A percentile compares a stretch with the other conserved stretches of the same genome.
These are phyloP conservation scores for Fusarium nematophilum DNA, from an alignment of 2,329 filamentous ascomycete genomes.

Conservation along the genomic window DNA sequence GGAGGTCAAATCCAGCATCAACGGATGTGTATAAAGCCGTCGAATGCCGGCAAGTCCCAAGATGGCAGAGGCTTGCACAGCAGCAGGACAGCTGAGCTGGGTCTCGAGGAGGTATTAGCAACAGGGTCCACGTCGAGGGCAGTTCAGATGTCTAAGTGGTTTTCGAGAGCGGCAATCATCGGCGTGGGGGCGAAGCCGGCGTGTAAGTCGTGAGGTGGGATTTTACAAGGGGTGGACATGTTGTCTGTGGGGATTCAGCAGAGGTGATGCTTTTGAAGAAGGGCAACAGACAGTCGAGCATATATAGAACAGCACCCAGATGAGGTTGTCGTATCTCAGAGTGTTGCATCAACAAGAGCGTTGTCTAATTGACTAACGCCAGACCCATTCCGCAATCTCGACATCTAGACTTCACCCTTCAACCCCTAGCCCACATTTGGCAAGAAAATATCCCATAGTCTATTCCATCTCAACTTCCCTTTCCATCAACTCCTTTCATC, in stretches of 20 bases:
- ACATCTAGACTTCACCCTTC: too few relatives aligned
- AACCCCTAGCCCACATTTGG: too few relatives aligned
- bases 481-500: too few relatives aligned
- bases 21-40: conserved; percentile 19
- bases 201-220: neutral
- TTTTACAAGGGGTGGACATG: neutral
- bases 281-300: neutral
- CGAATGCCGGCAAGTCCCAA: conserved; percentile 20
- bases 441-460: too few relatives aligned
- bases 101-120: neutral
- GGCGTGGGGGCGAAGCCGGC: conserved; percentile 25
- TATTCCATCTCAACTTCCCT: too few relatives aligned
- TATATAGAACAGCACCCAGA: neutral
- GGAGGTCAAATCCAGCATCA: neutral
- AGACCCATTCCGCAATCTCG: too few relatives aligned
- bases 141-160: conserved; percentile 1
- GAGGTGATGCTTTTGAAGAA: neutral
- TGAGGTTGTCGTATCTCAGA: conserved; percentile 1
- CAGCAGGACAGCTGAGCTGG: conserved; percentile 13
- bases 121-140: neutral
- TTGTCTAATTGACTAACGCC: neutral
- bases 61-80: neutral
- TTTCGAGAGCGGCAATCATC: conserved; percentile 31
- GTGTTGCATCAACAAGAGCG: too few relatives aligned
- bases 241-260: neutral